Conservation (phyloP, 768 basidiomycete genomes). For the Hericium coralloides region DNA sequence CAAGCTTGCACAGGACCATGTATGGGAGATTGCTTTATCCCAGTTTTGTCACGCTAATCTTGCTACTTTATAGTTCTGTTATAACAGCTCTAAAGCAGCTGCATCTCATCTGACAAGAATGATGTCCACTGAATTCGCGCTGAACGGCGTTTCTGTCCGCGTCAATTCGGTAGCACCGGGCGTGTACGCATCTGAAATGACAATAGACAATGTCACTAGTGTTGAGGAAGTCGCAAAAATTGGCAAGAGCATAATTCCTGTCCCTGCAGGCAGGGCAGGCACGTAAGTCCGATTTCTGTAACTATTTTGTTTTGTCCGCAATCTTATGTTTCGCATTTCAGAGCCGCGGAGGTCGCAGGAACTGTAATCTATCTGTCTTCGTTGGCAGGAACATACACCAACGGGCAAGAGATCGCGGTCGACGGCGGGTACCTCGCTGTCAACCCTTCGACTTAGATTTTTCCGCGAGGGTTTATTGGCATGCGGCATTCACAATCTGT, state of each 20-base stretch:
- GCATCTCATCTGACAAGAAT: slow-evolving; percentile 69
- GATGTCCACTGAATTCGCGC: slow-evolving; percentile 66
- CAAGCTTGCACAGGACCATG: slow-evolving; percentile 69
- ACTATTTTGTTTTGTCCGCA: not conserved
- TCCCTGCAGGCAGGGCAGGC: slow-evolving; percentile 58
- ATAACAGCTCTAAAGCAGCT: slow-evolving; percentile 77
- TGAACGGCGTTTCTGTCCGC: slow-evolving; percentile 60
- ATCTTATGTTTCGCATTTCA: slow-evolving; percentile 18
- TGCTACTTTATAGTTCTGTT: slow-evolving; percentile 49
- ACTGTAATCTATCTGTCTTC: slow-evolving; percentile 72
- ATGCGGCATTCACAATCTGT: no score
- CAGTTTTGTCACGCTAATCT: not conserved
- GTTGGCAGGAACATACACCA: slow-evolving; percentile 62
- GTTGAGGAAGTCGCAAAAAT: slow-evolving; percentile 41
- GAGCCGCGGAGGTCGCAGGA: slow-evolving; percentile 67
- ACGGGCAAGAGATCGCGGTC: slow-evolving; percentile 70
- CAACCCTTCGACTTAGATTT: slow-evolving; percentile 42
- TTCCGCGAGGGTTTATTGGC: no score
- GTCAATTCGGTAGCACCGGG: slow-evolving; percentile 70
- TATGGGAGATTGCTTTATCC: slow-evolving; percentile 26
- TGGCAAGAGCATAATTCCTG: slow-evolving; percentile 48
- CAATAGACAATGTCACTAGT: slow-evolving; percentile 37
- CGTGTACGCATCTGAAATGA: slow-evolving; percentile 73
- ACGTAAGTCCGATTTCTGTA: slow-evolving; percentile 37
- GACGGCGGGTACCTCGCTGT: slow-evolving; percentile 71